phyloP scores from a whole-genome alignment of 306 rosid species.

The Cicer arietinum region DNA sequence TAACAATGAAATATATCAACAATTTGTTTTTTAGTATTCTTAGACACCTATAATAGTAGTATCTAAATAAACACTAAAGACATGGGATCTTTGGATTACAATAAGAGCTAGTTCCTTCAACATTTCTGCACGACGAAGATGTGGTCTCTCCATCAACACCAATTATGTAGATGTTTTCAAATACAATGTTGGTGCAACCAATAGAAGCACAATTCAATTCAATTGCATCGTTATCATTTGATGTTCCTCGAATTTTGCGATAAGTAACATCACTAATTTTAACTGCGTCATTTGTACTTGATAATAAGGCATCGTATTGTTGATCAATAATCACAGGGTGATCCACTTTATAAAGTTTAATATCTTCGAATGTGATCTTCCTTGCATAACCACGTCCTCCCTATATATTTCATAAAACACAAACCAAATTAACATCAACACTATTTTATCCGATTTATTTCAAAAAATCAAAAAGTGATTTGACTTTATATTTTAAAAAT shows the following conservation, averaged over 20 bases:
- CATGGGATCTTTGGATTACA: neutral
- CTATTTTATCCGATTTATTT: neutral
- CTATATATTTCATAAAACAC: constrained; percentile 15
- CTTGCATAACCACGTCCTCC: constrained; percentile 61
- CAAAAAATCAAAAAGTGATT: no score
- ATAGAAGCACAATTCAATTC: neutral
- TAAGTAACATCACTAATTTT: no score
- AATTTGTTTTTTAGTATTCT: no score
- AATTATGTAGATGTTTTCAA: neutral
- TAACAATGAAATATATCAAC: no score
- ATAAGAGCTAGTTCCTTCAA: no score
- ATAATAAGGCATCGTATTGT: no score
- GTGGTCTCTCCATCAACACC: neutral
- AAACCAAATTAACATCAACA: neutral
- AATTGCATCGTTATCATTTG: neutral
- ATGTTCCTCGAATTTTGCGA: neutral
- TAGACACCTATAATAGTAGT: no score
- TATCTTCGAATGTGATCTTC: constrained; percentile 52
- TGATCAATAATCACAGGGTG: no score
- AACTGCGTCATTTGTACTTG: no score
- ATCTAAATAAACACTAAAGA: neutral
- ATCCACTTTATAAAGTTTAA: no score
- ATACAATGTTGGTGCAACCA: neutral
- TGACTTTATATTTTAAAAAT: no score
- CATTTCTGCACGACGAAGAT: no score